These are phyloP conservation scores for Lachnellula occidentalis DNA, from an alignment of 2,329 filamentous ascomycete genomes.

Conservation along the genomic window DNA sequence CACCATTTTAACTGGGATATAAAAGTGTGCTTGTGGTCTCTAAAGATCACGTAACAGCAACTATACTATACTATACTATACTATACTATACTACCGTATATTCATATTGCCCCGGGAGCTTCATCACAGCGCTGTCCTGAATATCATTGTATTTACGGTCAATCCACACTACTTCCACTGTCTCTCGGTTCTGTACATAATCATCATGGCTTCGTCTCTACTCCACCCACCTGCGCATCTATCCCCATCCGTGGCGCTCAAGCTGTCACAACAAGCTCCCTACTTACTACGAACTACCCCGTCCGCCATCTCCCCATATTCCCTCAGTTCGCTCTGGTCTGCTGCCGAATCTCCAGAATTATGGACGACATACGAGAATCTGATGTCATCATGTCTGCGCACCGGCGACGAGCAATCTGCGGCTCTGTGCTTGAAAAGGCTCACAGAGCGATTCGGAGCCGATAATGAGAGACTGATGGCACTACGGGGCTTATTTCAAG, in stretches of 20 bases:
- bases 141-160: not conserved
- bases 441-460: conserved; percentile 74
- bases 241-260: conserved; percentile 48
- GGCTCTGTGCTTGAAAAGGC: conserved; percentile 64
- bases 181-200: not conserved
- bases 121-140: not conserved
- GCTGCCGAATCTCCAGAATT: conserved; percentile 68
- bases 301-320: conserved; percentile 49
- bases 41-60: too few species aligned
- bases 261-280: conserved; percentile 57
- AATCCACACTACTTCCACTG: not conserved
- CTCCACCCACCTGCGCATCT: conserved; percentile 53
- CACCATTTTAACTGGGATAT: not conserved
- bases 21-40: too few species aligned
- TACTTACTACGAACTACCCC: conserved; percentile 48
- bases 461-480: conserved; percentile 84
- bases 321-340: conserved; percentile 47
- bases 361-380: conserved; percentile 83
- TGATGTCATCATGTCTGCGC: conserved; percentile 76
- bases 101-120: not conserved
- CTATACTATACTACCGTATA: too few species aligned
- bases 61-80: too few species aligned
- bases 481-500: conserved; percentile 74
- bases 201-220: conserved; percentile 46
- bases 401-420: conserved; percentile 79